A percentile compares a stretch with the other conserved stretches of the same genome.
These are phyloP conservation scores for Gossypium mustelinum DNA, from an alignment of 345 rosid genomes.

Conservation along the genomic window DNA sequence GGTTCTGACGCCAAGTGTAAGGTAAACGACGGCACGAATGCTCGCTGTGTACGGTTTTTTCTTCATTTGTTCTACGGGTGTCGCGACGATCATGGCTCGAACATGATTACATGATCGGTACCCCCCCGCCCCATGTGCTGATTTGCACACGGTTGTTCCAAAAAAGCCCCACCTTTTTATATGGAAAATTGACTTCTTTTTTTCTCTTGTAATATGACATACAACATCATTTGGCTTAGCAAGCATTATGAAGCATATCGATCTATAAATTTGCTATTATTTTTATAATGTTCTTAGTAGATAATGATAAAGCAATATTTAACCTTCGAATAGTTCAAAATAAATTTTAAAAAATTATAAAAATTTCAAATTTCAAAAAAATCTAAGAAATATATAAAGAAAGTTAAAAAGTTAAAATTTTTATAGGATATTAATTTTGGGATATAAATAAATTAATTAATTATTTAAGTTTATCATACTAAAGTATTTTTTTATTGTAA, in stretches of 20 bases:
- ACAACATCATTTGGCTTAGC: background rate
- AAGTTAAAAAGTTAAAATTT: too few relatives aligned
- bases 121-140: conserved; percentile 30
- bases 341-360: too few relatives aligned
- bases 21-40: conserved; percentile 15
- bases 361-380: too few relatives aligned
- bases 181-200: background rate
- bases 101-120: conserved; percentile 32
- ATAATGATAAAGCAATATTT: too few relatives aligned
- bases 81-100: background rate
- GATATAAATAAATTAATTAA: too few relatives aligned
- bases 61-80: conserved; percentile 9
- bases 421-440: too few relatives aligned
- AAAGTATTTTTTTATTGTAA: too few relatives aligned
- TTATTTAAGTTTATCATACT: too few relatives aligned
- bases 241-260: background rate
- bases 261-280: too few relatives aligned
- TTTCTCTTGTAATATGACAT: background rate
- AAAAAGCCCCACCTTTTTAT: conserved; percentile 5
- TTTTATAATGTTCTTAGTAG: too few relatives aligned
- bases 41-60: conserved; percentile 2
- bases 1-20: conserved; percentile 31
- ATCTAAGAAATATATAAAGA: too few relatives aligned
- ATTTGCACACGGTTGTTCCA: background rate
- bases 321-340: too few relatives aligned